Evolutionary conservation across 768 basidiomycete genomes (phyloP).

Genomic region (Boletus coccyginus): DNA sequence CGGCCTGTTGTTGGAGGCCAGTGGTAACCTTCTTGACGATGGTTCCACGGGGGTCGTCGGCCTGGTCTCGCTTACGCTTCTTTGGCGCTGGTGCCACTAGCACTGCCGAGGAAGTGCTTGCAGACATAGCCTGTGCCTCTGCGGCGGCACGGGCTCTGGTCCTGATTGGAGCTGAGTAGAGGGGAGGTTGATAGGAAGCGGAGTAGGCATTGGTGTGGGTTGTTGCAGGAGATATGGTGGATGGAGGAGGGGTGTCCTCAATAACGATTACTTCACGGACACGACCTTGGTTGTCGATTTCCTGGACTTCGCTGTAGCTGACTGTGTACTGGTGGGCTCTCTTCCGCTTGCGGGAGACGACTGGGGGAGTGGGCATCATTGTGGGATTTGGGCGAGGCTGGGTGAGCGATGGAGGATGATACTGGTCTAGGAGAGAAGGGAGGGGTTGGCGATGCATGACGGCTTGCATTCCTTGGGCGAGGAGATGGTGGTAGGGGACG

Average conservation of each 20-base stretch:
- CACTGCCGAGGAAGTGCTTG: slow-evolving; percentile 59
- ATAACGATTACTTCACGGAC: slow-evolving; percentile 89
- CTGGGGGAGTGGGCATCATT: slow-evolving; percentile 68
- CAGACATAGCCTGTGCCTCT: slow-evolving; percentile 76
- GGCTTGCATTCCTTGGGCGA: slow-evolving; percentile 67
- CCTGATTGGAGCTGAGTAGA: slow-evolving; percentile 72
- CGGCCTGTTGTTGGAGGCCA: slow-evolving; percentile 49
- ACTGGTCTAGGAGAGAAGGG: slow-evolving; percentile 60
- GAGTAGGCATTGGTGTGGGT: slow-evolving; percentile 71
- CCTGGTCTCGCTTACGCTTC: slow-evolving; percentile 80
- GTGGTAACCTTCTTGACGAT: slow-evolving; percentile 59
- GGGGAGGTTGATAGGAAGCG: slow-evolving; percentile 75
- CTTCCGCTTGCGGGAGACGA: slow-evolving; percentile 78
- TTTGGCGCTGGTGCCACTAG: slow-evolving; percentile 71
- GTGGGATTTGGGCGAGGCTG: slow-evolving; percentile 47
- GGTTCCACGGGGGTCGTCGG: slow-evolving; percentile 69
- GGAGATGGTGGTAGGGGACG: slow-evolving; percentile 44
- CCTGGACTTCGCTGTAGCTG: slow-evolving; percentile 85
- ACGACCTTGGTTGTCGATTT: slow-evolving; percentile 74
- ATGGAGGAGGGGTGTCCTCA: slow-evolving; percentile 84
- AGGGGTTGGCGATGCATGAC: slow-evolving; percentile 63
- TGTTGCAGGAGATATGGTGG: slow-evolving; percentile 70
- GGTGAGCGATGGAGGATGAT: slow-evolving; percentile 58
- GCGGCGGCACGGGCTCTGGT: slow-evolving; percentile 85
- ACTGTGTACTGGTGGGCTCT: slow-evolving; percentile 77